Evolutionary conservation across 108 stramenopile genomes (phyloP).

Genomic region (Thalassiosira profunda): DNA sequence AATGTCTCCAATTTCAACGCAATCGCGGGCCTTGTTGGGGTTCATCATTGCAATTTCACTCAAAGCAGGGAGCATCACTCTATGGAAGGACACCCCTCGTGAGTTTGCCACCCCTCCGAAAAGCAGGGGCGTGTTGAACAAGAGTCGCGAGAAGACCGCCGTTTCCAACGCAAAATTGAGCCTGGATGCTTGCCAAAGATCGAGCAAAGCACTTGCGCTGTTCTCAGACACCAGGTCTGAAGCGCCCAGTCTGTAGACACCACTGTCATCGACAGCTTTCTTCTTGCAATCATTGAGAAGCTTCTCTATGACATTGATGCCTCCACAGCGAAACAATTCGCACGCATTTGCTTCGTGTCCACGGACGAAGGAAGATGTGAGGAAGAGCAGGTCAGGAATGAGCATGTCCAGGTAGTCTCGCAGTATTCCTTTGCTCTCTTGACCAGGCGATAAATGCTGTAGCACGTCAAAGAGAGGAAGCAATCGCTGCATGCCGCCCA

Average conservation of each 20-base stretch:
- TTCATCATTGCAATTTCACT: constrained; percentile 52
- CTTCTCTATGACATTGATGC: constrained; percentile 71
- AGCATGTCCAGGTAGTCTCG: constrained; percentile 15
- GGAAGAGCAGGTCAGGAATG: constrained; percentile 47
- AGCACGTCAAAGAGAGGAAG: constrained; percentile 55
- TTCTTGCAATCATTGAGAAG: constrained; percentile 44
- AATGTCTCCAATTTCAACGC: constrained; percentile 55
- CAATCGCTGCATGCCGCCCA: constrained; percentile 76
- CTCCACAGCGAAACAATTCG: constrained; percentile 78
- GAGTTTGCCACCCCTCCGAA: constrained; percentile 46
- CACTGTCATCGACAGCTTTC: constrained; percentile 19
- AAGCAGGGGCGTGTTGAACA: constrained; percentile 80
- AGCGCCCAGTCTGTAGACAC: constrained; percentile 33
- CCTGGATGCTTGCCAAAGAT: constrained; percentile 61
- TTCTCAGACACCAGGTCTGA: constrained; percentile 30
- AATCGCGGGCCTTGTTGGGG: constrained; percentile 71
- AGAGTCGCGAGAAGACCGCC: constrained; percentile 63
- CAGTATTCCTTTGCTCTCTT: constrained; percentile 15
- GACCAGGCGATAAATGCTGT: constrained; percentile 20
- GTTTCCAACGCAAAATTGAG: constrained; percentile 66
- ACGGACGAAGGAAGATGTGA: constrained; percentile 72
- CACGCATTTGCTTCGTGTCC: constrained; percentile 70
- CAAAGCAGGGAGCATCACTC: constrained; percentile 65
- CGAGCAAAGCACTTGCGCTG: constrained; percentile 64
- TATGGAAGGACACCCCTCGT: constrained; percentile 52